These are phyloP conservation scores for Malus hybrid DNA, from an alignment of 331 rosid species.

Conservation along the genomic window DNA sequence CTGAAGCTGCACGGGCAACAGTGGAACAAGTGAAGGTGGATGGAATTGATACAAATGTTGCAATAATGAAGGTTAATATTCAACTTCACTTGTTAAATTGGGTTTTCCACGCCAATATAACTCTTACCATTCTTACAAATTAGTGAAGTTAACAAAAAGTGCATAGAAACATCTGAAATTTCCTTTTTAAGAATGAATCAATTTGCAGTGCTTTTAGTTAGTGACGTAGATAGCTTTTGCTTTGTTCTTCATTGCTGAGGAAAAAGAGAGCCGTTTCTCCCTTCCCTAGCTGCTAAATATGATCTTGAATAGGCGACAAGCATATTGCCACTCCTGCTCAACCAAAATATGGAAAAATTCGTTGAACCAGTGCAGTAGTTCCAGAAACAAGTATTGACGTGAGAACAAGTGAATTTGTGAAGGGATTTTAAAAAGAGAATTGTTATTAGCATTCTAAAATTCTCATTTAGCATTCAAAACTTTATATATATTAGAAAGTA, in stretches of 20 bases:
- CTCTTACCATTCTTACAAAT: constrained; percentile 5
- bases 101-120: constrained; percentile 2
- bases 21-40: constrained; percentile 94
- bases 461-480: no score
- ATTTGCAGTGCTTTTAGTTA: not conserved
- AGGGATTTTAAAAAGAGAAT: no score
- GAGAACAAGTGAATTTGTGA: not conserved
- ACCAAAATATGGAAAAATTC: not conserved
- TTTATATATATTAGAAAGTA: no score
- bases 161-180: not conserved
- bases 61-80: constrained; percentile 79
- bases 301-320: constrained; percentile 4
- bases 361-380: not conserved
- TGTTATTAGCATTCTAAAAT: no score
- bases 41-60: constrained; percentile 89
- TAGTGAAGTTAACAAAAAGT: not conserved
- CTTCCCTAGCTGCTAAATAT: constrained; percentile 6
- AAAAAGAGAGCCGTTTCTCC: not conserved
- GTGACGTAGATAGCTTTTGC: not conserved
- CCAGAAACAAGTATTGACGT: not conserved
- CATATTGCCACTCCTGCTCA: not conserved
- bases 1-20: constrained; percentile 86
- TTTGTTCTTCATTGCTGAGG: not conserved
- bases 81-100: constrained; percentile 8
- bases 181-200: not conserved